phyloP scores from a whole-genome alignment of 2,329 filamentous ascomycete genomes.

The Harringtonia aguacate region DNA sequence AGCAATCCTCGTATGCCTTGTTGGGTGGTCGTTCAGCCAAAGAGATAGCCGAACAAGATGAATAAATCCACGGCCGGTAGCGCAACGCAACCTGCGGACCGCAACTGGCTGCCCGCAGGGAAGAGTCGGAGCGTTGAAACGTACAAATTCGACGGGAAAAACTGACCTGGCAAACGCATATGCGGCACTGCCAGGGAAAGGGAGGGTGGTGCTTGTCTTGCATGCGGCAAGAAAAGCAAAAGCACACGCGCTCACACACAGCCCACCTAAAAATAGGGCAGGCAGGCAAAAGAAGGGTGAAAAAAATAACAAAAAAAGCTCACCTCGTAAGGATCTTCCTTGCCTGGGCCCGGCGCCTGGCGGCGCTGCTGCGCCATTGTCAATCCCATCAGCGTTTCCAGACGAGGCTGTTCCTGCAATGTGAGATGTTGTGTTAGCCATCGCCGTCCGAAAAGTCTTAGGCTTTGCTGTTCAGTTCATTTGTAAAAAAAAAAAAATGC shows the following conservation, averaged over 20 bases:
- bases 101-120: no score
- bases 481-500: neutral
- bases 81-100: no score
- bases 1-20: no score
- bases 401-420: slow-evolving; percentile 2
- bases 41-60: no score
- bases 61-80: no score
- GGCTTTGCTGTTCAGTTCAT: neutral
- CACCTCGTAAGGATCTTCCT: slow-evolving; percentile 32
- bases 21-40: no score
- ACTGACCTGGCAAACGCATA: no score
- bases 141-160: no score
- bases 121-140: no score
- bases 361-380: slow-evolving; percentile 35
- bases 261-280: slow-evolving; percentile 2
- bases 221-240: no score
- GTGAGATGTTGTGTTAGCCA: slow-evolving; percentile 1
- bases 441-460: neutral
- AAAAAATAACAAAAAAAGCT: slow-evolving; percentile 19
- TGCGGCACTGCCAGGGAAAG: no score
- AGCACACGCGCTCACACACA: slow-evolving; percentile 4
- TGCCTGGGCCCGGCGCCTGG: slow-evolving; percentile 30
- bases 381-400: slow-evolving; percentile 24
- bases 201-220: no score
- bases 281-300: slow-evolving; percentile 2